Base-by-base conservation (phyloP, 768 basidiomycete genomes). In the Leccinum subgranulosum region DNA sequence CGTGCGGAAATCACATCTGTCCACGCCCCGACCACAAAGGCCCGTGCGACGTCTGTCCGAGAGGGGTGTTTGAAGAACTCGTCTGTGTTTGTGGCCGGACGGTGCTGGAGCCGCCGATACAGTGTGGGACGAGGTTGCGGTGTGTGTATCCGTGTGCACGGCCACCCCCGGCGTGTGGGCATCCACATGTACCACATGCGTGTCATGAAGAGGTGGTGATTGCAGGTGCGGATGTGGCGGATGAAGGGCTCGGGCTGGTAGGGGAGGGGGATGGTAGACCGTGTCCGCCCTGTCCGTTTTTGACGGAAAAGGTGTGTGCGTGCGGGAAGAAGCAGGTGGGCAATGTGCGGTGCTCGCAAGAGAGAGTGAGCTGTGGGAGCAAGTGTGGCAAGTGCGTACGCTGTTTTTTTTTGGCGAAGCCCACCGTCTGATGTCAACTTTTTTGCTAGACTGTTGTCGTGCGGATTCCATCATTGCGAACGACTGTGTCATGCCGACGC, bases 41-140 rank as follows among this genome's bases (percentile, higher is more conserved):
- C 0, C 73, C 80, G 0, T 99, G 97, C 69, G 85, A 82, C 1
- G 80, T 86, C 21, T 99, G 97, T 73, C 75, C 96, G 51, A 81
- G 86, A 69, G 93, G 93, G 47, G 87, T 88, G 1, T 99, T 95
- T 64, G 94, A 98, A 43, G 97, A 99, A 84, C 74, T 94, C 54
- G 72, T 88, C 10, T 98, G 96, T 68, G 73, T 81, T 49, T 98
- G 96, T 69, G 90, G 89, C 0, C 80, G 84, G n/a, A 98, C 94
- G 2, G 80, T 92, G 15, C 74, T 94, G 21, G 88, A 94, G 33
- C 95, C 95, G 0, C 95, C 95, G 0, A 85, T 97, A 36, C 83
- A 88, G 0, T 98, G 96, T 63, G 93, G 92, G 15, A 94, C 90
- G 0, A 75, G 74, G 27, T 84, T 99, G 62, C 72, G 76, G 36